Base-by-base conservation (phyloP, 1,284 basidiomycete species). In the Agroathelia rolfsii region DNA sequence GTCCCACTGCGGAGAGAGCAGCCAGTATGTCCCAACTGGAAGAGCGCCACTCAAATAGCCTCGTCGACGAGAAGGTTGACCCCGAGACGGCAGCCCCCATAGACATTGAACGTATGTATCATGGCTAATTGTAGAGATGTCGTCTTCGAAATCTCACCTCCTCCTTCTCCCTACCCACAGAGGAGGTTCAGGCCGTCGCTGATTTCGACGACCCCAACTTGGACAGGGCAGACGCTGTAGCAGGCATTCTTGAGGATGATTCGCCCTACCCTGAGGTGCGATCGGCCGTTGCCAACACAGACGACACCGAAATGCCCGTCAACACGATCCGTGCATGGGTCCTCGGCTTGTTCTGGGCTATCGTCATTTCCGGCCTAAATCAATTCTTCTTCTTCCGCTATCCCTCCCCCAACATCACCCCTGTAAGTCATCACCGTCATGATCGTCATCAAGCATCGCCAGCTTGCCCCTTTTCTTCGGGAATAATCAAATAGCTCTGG, bases 321-420 rank as follows among this genome's bases (percentile, higher is more conserved):
- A 15, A 7, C 12, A 30, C 28, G n/a, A 5, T 30, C 5, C 28
- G 28, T 6, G 28, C 28, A 5, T 30, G 28, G 28, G 12, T 17
- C 12, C 16, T 30, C 15, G 28, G 55, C 32, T 48, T 84, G 10
- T 48, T 64, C n/a, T 75, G 66, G 58, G 63, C 64, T 10, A 59
- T 66, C 46, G 24, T 79, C 45, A 62, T 64, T 31, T 49, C 49
- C n/a, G 68, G 67, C 20, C 48, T 77, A 35, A 79, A 79, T 47
- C 76, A 79, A 42, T 77, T 78, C 53, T 76, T 77, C 48, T 72
- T 65, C 50, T 75, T 79, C 48, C 69, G 77, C 6, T 78, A 74
- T 41, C 76, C 76, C 1, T 67, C 74, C 0, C 64, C 79, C 32
- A 45, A 46, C 2, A 44, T 66, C 21, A 53, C 52, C 7, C 35